Base-by-base conservation (phyloP, 345 rosid species). In the Salix exigua region DNA sequence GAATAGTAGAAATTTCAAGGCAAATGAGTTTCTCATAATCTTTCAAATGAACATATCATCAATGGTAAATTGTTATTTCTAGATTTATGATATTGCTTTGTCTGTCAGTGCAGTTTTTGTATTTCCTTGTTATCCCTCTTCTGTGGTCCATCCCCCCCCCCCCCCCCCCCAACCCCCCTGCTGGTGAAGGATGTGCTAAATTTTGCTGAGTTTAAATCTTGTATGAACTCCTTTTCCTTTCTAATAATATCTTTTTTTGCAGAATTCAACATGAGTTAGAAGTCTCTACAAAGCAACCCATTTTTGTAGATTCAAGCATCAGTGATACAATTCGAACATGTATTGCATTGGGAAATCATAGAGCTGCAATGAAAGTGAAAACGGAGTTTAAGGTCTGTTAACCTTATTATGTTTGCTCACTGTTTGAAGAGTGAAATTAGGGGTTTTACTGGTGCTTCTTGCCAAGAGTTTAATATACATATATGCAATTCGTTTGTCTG, bases 251-350 rank as follows among this genome's bases (percentile, higher is more conserved):
- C 68, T 6, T n/a, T 23, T 58, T 60, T 67, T 80, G 68, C 89
- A 95, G 99, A 85, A 92, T 96, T 71, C 99, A 96, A 60, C 97
- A 96, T 12, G 99, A 93, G 82, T 79, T 96, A 77, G 99, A 96
- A 88, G 96, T 86, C 64, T 83, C 90, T 46, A 96, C 99, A 37
- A 93, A 93, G 83, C 99, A 93, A 76, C 87, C 96, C 48, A 96
- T 96, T 75, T 96, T 96, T 89, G 96, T 96, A 38, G 99, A 92
- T 86, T 93, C 99, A 33, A 96, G 99, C 82, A 89, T 96, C 74
- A 96, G 97, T 78, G 99, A 96, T 83, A 96, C 99, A 21, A 96
- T 96, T 78, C 93, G 97, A 62, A 96, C 98, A 37, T 96, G 99
- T 83, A 96, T 96, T 77, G 97, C 88, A 62, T 78, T 96, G 71